phyloP scores from a whole-genome alignment of 2,329 filamentous ascomycete species.

The Arthroderma uncinatum region DNA sequence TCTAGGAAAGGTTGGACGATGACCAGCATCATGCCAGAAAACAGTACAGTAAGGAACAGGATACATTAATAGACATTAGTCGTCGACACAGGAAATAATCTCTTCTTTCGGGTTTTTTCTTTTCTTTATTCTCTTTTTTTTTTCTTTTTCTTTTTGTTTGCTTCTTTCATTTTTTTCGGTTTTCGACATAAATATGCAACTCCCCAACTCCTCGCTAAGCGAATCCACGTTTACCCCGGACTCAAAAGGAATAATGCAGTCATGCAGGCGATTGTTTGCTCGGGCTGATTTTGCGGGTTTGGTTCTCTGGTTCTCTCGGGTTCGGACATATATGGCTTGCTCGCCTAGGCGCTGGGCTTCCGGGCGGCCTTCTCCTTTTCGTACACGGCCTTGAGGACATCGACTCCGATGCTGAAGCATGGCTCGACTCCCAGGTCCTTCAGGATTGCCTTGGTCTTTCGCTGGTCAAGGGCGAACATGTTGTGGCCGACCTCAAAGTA shows the following conservation, averaged over 20 bases:
- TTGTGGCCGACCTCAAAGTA: constrained; percentile 10
- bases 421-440: constrained; percentile 10
- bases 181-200: constrained; percentile 3
- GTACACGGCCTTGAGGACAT: constrained; percentile 8
- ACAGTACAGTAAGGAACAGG: background rate
- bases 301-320: background rate
- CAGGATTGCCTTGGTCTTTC: constrained; percentile 8
- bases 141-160: background rate
- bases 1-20: background rate
- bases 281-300: background rate
- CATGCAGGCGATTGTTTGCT: background rate
- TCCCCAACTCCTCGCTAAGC: constrained; percentile 4
- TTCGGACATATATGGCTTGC: background rate
- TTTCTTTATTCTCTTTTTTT: background rate
- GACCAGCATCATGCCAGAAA: background rate
- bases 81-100: background rate
- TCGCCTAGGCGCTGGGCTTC: background rate
- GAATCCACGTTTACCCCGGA: background rate
- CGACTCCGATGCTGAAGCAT: constrained; percentile 7
- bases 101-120: background rate
- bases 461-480: constrained; percentile 11
- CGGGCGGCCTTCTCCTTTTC: constrained; percentile 6
- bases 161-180: background rate
- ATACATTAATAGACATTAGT: background rate
- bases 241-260: background rate